Percentiles rank a stretch among this genome's conserved stretches.
phyloP scores from a whole-genome alignment of 192 early-diverging fungal species.

The Dimargaris xerosporica region DNA sequence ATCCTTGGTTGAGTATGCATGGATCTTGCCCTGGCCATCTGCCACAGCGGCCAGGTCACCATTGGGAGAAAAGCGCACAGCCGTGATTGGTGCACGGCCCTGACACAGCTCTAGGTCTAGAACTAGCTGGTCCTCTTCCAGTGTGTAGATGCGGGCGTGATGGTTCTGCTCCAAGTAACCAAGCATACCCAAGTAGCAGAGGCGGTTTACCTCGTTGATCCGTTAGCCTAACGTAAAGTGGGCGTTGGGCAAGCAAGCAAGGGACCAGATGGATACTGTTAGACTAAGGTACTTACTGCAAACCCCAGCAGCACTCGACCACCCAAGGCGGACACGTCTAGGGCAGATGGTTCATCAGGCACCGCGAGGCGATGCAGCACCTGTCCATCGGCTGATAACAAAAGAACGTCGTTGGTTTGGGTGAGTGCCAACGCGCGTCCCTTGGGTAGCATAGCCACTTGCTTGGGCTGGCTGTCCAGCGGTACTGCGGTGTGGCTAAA shows the following conservation, averaged over 20 bases:
- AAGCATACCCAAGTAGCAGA: no score
- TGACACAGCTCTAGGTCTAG: slow-evolving; percentile 14
- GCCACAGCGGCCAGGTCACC: slow-evolving; percentile 62
- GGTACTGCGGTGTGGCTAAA: slow-evolving; percentile 19
- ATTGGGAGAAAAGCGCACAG: slow-evolving; percentile 62
- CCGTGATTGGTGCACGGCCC: slow-evolving; percentile 56
- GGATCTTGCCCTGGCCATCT: slow-evolving; percentile 65
- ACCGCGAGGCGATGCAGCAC: neutral
- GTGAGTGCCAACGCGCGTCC: neutral
- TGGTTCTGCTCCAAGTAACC: slow-evolving; percentile 44
- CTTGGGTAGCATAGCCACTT: neutral
- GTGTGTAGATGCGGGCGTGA: slow-evolving; percentile 46
- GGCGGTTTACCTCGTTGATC: no score
- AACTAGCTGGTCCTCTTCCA: slow-evolving; percentile 25
- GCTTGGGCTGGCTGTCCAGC: slow-evolving; percentile 2
- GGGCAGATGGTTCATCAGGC: neutral
- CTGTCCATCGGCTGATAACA: neutral
- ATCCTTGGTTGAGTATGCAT: slow-evolving; percentile 43
- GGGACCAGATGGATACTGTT: no score
- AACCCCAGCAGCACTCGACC: slow-evolving; percentile 1
- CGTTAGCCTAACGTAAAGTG: no score
- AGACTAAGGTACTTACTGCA: neutral
- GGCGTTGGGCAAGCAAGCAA: no score
- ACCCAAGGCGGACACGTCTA: neutral
- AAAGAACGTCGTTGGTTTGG: slow-evolving; percentile 5